phyloP scores from a whole-genome alignment of 1,284 basidiomycete species.

The Sporisorium graminicola region DNA sequence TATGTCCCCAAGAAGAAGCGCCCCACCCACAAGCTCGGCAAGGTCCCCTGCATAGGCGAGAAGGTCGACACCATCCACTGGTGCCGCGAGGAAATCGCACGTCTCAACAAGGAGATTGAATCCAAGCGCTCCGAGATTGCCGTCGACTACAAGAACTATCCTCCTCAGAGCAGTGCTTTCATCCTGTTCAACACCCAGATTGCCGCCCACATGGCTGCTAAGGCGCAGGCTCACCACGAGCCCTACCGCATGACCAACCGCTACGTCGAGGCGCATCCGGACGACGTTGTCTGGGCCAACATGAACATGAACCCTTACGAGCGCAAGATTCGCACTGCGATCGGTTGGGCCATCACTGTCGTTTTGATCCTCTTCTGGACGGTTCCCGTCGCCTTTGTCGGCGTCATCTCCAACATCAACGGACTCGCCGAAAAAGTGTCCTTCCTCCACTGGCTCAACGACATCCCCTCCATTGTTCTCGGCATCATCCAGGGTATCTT shows the following conservation, averaged over 20 bases:
- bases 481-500: conserved; percentile 85
- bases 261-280: conserved; percentile 62
- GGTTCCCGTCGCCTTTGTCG: conserved; percentile 78
- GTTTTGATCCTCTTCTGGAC: conserved; percentile 78
- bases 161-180: conserved; percentile 76
- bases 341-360: conserved; percentile 73
- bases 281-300: conserved; percentile 91
- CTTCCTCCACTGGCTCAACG: conserved; percentile 88
- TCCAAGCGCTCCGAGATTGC: conserved; percentile 77
- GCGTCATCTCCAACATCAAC: conserved; percentile 84
- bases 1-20: conserved; percentile 71
- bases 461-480: conserved; percentile 72
- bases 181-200: conserved; percentile 94
- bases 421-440: conserved; percentile 76
- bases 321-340: conserved; percentile 74
- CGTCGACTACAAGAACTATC: conserved; percentile 73
- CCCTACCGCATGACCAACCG: conserved; percentile 63
- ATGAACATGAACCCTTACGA: conserved; percentile 90
- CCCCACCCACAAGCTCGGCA: conserved; percentile 82
- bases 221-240: conserved; percentile 55
- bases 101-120: conserved; percentile 73
- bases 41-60: conserved; percentile 76
- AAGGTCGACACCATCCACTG: conserved; percentile 88
- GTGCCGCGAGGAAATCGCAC: conserved; percentile 76
- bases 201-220: conserved; percentile 71